Conservation (phyloP, 2,329 filamentous ascomycete genomes). For the Fulvia fulva region DNA sequence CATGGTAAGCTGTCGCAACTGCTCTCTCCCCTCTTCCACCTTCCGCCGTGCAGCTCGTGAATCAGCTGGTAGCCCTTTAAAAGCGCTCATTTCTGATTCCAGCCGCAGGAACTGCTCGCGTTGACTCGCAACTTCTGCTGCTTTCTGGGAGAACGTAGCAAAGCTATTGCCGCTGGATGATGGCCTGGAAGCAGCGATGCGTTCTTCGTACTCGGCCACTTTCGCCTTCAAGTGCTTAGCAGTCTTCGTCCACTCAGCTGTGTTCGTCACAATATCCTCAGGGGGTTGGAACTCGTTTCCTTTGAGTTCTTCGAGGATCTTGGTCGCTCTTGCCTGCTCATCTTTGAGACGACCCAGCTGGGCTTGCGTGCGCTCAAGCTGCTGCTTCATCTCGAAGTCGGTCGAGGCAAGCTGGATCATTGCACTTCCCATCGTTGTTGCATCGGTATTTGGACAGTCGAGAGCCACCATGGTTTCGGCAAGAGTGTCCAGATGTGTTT, state of each 20-base stretch:
- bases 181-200: slow-evolving; percentile 31
- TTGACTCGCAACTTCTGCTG: slow-evolving; percentile 56
- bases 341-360: slow-evolving; percentile 25
- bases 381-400: slow-evolving; percentile 28
- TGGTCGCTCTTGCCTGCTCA: slow-evolving; percentile 22
- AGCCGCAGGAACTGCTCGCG: slow-evolving; percentile 56
- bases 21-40: slow-evolving; percentile 62
- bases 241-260: slow-evolving; percentile 68
- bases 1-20: slow-evolving; percentile 59
- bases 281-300: slow-evolving; percentile 42
- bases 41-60: slow-evolving; percentile 64
- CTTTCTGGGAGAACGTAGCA: slow-evolving; percentile 56
- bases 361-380: slow-evolving; percentile 21
- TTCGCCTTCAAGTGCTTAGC: slow-evolving; percentile 64
- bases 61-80: slow-evolving; percentile 70
- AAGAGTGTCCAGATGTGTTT: slow-evolving; percentile 32
- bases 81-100: slow-evolving; percentile 60
- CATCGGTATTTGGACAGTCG: slow-evolving; percentile 28
- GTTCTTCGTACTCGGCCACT: slow-evolving; percentile 60
- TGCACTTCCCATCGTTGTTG: slow-evolving; percentile 23
- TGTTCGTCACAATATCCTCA: slow-evolving; percentile 60
- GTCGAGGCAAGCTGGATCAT: slow-evolving; percentile 15
- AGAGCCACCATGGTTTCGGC: slow-evolving; percentile 37
- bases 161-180: slow-evolving; percentile 43
- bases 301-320: slow-evolving; percentile 22